Base-by-base conservation (phyloP, 1,284 basidiomycete species). In the Tilletia setariae region DNA sequence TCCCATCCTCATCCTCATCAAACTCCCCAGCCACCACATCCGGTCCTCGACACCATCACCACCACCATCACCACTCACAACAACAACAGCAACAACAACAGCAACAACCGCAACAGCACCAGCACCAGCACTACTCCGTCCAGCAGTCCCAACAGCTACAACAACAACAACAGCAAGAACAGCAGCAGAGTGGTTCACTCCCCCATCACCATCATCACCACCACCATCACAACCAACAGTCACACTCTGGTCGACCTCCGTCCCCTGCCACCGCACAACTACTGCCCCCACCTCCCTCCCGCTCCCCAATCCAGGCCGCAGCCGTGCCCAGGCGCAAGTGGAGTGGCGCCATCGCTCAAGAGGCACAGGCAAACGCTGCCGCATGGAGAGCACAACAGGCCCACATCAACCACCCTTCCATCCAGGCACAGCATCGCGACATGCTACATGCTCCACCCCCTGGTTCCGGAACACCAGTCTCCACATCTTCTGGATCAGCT, bases 301-400 rank as follows among this genome's bases (percentile, higher is more conserved):
- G 23, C 23, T 53, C 51, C 2, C 51, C 51, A 3, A 53, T 28
- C 15, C 51, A 25, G 23, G 19, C 56, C 32, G 25, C 56, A 6
- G 25, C 56, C 19, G 70, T 71, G 51, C 67, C 75, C 6, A 63
- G 76, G 16, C 70, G 76, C 67, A 75, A 77, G 56, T 77, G 75
- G 76, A 75, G 75, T 65, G 74, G 69, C 35, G 70, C 76, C 25
- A 69, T 70, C n/a, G 69, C 69, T 1, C 72, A 75, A 28, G 76
- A 74, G 23, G 75, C 67, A 40, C 56, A 61, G 30, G 56, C 56
- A n/a, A 61, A 61, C 56, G 56, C 56, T 23, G 64, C 64, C 42
- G 64, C 64, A 46, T 66, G 64, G 64, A 66, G 64, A 51, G 64
- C 64, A 53, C 51, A 53, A 43, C 64, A 66, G 56, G 56, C 56